These are phyloP conservation scores for Epichloe brachyelytri DNA, from an alignment of 2,329 filamentous ascomycete genomes.

Conservation along the genomic window DNA sequence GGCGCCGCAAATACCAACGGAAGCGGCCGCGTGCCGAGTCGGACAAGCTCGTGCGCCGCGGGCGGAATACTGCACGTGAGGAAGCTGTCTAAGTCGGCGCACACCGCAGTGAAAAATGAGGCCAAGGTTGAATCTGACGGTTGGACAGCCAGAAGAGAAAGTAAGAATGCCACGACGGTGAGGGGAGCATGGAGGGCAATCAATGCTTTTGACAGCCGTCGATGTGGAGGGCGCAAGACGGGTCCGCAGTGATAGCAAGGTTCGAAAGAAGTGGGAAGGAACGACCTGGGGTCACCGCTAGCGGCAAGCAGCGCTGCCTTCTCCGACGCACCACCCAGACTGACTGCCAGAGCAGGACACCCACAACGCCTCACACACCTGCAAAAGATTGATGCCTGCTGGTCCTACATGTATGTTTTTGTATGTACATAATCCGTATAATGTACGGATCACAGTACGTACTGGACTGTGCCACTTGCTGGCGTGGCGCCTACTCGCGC, in stretches of 20 bases:
- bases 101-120: not conserved
- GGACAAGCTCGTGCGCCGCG: not conserved
- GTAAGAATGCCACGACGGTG: not conserved
- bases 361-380: too few relatives aligned
- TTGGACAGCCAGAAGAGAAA: not conserved
- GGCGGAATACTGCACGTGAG: not conserved
- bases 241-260: not conserved
- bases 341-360: not conserved
- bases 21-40: not conserved
- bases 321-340: not conserved
- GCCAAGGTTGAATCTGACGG: not conserved
- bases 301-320: not conserved
- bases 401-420: too few relatives aligned
- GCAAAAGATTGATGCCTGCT: too few relatives aligned
- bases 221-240: not conserved
- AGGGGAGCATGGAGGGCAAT: not conserved
- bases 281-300: not conserved
- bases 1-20: not conserved
- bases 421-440: too few relatives aligned
- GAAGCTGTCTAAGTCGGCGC: not conserved
- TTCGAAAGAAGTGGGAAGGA: slow-evolving; percentile 2
- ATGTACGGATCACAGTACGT: too few relatives aligned
- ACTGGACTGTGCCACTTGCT: too few relatives aligned
- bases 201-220: not conserved
- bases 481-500: too few relatives aligned